Evolutionary conservation across 768 basidiomycete genomes (phyloP).

Genomic region (Lactarius sanguifluus): DNA sequence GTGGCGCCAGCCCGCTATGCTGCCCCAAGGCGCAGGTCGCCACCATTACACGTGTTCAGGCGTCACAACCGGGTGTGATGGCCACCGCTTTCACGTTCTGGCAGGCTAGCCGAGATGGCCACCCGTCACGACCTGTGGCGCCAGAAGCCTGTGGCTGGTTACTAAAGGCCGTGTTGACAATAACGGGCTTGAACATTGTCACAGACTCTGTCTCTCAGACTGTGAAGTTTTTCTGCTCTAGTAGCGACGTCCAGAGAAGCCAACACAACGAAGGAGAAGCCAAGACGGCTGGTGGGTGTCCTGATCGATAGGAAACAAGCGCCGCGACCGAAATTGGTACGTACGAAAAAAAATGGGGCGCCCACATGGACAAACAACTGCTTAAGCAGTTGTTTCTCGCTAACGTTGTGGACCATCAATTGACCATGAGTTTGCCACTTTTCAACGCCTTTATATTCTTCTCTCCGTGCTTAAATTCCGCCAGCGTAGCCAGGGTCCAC

Average conservation of each 20-base stretch:
- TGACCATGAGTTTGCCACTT: constrained; percentile 22
- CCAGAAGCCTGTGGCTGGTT: not conserved
- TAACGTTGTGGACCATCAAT: constrained; percentile 16
- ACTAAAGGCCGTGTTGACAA: not conserved
- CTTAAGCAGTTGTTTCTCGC: constrained; percentile 35
- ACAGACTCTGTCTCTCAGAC: not conserved
- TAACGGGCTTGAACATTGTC: not conserved
- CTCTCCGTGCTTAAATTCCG: constrained; percentile 9
- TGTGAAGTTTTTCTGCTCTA: not conserved
- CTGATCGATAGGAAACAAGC: constrained; percentile 22
- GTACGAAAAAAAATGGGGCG: constrained; percentile 31
- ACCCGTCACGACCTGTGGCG: not conserved
- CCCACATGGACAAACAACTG: constrained; percentile 51
- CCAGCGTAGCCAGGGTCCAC: not conserved
- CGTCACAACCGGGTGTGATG: not conserved
- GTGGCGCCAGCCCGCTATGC: not conserved
- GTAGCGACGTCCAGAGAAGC: not conserved
- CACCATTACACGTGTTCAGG: not conserved
- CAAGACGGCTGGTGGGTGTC: constrained; percentile 6
- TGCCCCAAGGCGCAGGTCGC: not conserved
- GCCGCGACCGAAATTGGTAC: constrained; percentile 33
- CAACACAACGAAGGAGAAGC: not conserved
- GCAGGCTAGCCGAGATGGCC: constrained; percentile 4
- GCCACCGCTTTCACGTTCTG: not conserved
- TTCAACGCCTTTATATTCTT: not conserved